Evolutionary conservation across 805 yeast species (phyloP).

Genomic region (Metschnikowia colocasiae): DNA sequence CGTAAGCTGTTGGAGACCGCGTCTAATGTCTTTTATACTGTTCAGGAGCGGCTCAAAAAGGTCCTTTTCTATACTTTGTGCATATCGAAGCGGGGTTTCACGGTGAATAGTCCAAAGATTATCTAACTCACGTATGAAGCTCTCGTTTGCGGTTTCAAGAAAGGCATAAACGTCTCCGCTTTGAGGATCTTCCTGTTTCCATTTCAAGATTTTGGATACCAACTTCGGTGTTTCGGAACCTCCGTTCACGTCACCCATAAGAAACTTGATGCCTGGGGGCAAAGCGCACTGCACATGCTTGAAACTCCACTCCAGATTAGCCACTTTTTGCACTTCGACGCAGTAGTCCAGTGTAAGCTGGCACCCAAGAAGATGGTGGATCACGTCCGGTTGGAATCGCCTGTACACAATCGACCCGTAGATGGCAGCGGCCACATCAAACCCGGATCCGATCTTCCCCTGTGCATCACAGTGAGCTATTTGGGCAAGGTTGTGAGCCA

Average conservation of each 20-base stretch:
- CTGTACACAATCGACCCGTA: constrained; percentile 83
- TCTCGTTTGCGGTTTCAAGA: constrained; percentile 57
- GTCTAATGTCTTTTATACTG: constrained; percentile 51
- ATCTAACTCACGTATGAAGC: constrained; percentile 48
- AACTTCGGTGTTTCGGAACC: constrained; percentile 95
- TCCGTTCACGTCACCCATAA: constrained; percentile 91
- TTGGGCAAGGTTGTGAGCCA: constrained; percentile 83
- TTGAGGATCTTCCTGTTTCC: constrained; percentile 57
- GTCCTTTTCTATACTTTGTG: constrained; percentile 2
- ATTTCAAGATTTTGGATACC: constrained; percentile 67
- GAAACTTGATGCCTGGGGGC: constrained; percentile 63
- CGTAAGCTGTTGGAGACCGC: constrained; percentile 58
- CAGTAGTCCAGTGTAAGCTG: constrained; percentile 10
- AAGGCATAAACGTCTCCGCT: constrained; percentile 50
- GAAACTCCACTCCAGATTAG: constrained; percentile 60
- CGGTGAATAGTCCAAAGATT: constrained; percentile 33
- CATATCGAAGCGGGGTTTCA: constrained; percentile 34
- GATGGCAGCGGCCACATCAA: constrained; percentile 94
- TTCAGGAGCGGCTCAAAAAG: constrained; percentile 31
- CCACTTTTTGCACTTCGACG: constrained; percentile 29
- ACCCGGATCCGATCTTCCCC: constrained; percentile 93
- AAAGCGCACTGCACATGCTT: constrained; percentile 51
- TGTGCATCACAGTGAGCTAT: constrained; percentile 92
- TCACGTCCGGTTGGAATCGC: constrained; percentile 62
- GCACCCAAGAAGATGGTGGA: constrained; percentile 35